A percentile compares a stretch with the other conserved stretches of the same genome.
These are phyloP conservation scores for Podospora bellae-mahoneyi DNA, from an alignment of 495 filamentous ascomycete genomes.

Conservation along the genomic window DNA sequence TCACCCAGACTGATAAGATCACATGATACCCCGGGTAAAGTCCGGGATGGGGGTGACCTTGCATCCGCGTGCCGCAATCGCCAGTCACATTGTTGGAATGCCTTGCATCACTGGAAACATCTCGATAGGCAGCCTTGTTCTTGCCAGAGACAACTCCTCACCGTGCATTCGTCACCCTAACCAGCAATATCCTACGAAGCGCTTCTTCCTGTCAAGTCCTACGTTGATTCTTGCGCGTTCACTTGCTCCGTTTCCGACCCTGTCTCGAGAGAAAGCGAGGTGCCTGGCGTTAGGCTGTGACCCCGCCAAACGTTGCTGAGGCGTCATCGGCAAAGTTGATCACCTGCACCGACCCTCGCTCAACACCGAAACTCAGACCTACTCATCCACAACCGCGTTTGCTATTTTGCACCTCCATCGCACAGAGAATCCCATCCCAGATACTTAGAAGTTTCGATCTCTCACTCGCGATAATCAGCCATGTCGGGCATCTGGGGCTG, in stretches of 20 bases:
- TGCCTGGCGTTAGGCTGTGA: constrained; percentile 23
- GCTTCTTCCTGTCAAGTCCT: neutral
- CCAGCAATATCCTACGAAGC: neutral
- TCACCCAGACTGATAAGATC: constrained; percentile 8
- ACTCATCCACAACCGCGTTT: neutral
- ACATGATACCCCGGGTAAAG: constrained; percentile 27
- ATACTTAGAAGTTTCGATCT: constrained; percentile 1
- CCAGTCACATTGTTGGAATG: constrained; percentile 9
- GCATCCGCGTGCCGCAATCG: constrained; percentile 12
- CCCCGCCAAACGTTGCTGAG: constrained; percentile 31
- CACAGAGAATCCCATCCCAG: neutral
- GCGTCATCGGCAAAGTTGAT: constrained; percentile 34
- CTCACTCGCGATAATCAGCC: constrained; percentile 20
- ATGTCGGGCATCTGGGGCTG: constrained; percentile 73
- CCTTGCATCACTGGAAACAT: constrained; percentile 27
- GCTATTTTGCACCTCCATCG: neutral
- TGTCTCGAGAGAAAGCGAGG: neutral
- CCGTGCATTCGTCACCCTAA: constrained; percentile 11
- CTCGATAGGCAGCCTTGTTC: constrained; percentile 28
- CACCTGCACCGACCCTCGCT: constrained; percentile 22
- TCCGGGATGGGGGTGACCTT: constrained; percentile 10
- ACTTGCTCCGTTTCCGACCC: neutral
- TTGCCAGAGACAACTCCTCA: constrained; percentile 11
- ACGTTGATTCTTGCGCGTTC: neutral
- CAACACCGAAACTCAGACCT: constrained; percentile 10